Evolutionary conservation across 2,329 filamentous ascomycete genomes (phyloP), one percentile per base, ranked within the genome.

Genomic region (Paracoccidioides lutzii): DNA sequence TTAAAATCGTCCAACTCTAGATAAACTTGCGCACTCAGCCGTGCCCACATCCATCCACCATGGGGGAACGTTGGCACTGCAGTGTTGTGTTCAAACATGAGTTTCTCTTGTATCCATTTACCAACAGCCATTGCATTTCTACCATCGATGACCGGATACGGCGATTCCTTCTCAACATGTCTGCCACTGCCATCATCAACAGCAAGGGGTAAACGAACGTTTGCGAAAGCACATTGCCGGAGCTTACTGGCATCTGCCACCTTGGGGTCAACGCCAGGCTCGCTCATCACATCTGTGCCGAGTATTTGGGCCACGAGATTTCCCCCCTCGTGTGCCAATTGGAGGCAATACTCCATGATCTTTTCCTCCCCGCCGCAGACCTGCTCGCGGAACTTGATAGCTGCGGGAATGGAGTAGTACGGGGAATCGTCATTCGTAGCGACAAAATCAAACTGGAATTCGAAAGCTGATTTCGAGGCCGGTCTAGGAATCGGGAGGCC

Each of bases 21-120:
- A 67, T 93, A 97, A 0, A 93, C 79, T 75, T 95, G 90, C 12
- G 81, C 88, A 66, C 86, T 90, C 50, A 95, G 65, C 51, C 91
- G 75, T 0, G 78, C 75, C 86, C 86, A 95, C 67, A 84, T 79
- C 54, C 76, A 76, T 0, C 78, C 78, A 0, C 71, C 76, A 61
- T 90, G 82, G 7, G 77, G 69, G 56, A 82, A 81, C 2, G 87
- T 65, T 0, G 83, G 76, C 53, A 93, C 71, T 64, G 88, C 91
- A 0, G 89, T 93, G 55, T 83, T 77, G 67, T 82, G 80, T n/a
- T 84, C 78, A 0, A 72, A 63, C 12, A 81, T 69, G 58, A 88
- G 65, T 3, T 64, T 74, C 46, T 71, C 67, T 52, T 77, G 65
- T 58, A 88, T 78, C 78, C 84, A 91, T 30, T 79, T 69, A 14